Base-by-base conservation (phyloP, 192 early-diverging fungal genomes). In the Podila clonocystis region DNA sequence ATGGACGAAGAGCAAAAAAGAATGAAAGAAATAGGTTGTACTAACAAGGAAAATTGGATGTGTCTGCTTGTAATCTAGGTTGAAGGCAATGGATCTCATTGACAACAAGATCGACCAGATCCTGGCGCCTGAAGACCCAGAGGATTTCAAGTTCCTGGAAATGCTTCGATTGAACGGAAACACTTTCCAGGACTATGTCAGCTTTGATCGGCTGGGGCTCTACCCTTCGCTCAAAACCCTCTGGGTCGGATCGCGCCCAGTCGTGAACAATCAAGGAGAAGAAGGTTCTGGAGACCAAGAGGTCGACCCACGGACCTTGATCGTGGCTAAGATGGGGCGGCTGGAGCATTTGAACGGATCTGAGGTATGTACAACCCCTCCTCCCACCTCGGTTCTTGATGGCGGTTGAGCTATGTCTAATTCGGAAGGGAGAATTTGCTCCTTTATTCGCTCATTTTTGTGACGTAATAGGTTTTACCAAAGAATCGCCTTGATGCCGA, bases 291-390 rank as follows among this genome's bases (percentile, higher is more conserved):
- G 41, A 45, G 41, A 45, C 41, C 41, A 45, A 17, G 57, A 52
- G 9, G 38, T 71, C 11, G 50, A 33, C 12, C 30, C 67, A 45
- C 24, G 61, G 20, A 63, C 57, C 15, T 62, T 62, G 12, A 63
- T 84, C 49, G 73, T 90, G 52, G 87, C 84, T 11, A 74, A 86
- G 52, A 85, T 90, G 60, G 70, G 71, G 3, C 62, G 72, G 19
- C 28, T 90, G 11, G 58, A 64, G 22, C 74, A 70, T 5, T 30
- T 87, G 26, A 88, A 90, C 68, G 89, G 89, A 26, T 85, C 84
- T 55, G 88, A 82, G 28, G 86, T 89, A 83, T 63, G 41, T 67
- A 38, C 13, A 34, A 9, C 19, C 26, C 8, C 4, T 19, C 1
- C 28, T 15, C 19, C 9, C 24, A 6, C 20, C 9, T 36, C 6